A percentile compares a stretch with the other conserved stretches of the same genome.
Conservation (phyloP, 768 basidiomycete species). For the Xerocomellus dryophilus region DNA sequence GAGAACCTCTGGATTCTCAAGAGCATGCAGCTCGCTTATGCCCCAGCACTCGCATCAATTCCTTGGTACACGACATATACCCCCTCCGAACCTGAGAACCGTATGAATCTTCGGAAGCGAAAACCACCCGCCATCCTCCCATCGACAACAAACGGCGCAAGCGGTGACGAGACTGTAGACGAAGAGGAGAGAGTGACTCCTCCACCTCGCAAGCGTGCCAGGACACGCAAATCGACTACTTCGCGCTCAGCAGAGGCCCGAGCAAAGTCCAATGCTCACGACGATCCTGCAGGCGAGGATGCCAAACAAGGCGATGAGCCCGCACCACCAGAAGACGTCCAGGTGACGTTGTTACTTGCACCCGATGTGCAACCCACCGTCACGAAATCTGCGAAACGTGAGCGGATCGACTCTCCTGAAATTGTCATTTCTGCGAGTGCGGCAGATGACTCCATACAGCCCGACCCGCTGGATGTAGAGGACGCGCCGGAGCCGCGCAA, state of each 20-base stretch:
- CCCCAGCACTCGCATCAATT: conserved; percentile 19
- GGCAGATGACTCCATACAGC: conserved; percentile 10
- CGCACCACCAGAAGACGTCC: neutral
- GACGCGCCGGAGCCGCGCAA: conserved; percentile 26
- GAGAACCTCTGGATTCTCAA: conserved; percentile 36
- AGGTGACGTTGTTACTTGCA: conserved; percentile 16
- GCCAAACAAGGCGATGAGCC: conserved; percentile 1
- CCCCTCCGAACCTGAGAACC: conserved; percentile 28
- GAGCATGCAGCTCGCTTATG: conserved; percentile 31
- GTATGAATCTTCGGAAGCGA: conserved; percentile 35
- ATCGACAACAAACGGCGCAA: conserved; percentile 29
- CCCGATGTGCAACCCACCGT: conserved; percentile 10
- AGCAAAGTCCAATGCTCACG: conserved; percentile 3
- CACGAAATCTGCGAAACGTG: conserved; percentile 22
- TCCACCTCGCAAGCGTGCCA: conserved; percentile 32
- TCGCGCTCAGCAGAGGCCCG: conserved; percentile 6
- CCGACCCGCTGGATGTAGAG: conserved; percentile 17
- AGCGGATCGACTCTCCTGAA: conserved; percentile 20
- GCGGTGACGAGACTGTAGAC: conserved; percentile 34
- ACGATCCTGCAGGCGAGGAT: conserved; percentile 6
- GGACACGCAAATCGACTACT: conserved; percentile 23
- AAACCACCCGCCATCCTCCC: conserved; percentile 24
- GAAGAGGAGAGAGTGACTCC: conserved; percentile 30
- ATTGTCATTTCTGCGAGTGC: conserved; percentile 1
- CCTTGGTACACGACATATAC: conserved; percentile 34